These are phyloP conservation scores for Pisolithus orientalis DNA, from an alignment of 768 basidiomycete species.

Conservation along the genomic window DNA sequence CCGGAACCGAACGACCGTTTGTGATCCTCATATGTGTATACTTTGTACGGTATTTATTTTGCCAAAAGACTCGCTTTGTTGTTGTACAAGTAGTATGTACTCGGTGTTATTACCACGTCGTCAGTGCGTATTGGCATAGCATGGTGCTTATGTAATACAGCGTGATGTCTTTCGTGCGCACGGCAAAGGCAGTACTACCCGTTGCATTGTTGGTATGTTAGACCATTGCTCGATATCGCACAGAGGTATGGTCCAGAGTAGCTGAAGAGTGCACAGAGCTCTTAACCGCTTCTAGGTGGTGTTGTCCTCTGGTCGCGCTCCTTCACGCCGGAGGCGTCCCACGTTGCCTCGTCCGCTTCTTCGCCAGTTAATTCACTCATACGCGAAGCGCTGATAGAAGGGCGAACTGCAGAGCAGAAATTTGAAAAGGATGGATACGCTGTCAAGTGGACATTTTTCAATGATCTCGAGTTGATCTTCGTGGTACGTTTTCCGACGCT, in stretches of 20 bases:
- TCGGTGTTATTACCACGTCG: too few relatives aligned
- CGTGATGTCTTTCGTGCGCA: neutral
- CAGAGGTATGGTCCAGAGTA: constrained; percentile 50
- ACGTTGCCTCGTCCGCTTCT: constrained; percentile 59
- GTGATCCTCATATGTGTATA: too few relatives aligned
- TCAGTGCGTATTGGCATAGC: too few relatives aligned
- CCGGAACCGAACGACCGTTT: too few relatives aligned
- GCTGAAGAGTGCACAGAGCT: neutral
- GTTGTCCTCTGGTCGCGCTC: constrained; percentile 92
- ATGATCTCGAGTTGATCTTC: constrained; percentile 94
- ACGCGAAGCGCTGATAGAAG: constrained; percentile 88
- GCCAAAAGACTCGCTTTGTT: too few relatives aligned
- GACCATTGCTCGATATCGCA: constrained; percentile 96
- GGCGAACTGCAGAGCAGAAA: constrained; percentile 70
- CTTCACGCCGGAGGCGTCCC: constrained; percentile 81
- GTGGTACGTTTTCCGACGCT: constrained; percentile 52
- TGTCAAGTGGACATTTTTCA: constrained; percentile 90
- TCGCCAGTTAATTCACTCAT: constrained; percentile 88
- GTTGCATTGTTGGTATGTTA: constrained; percentile 48
- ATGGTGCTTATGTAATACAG: neutral
- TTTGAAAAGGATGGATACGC: constrained; percentile 95
- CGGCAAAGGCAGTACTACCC: neutral
- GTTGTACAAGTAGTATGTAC: too few relatives aligned
- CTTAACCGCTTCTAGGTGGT: constrained; percentile 52
- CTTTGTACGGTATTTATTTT: too few relatives aligned